Evolutionary conservation across 192 early-diverging fungal genomes (phyloP).

Genomic region (Coemansia sp.): DNA sequence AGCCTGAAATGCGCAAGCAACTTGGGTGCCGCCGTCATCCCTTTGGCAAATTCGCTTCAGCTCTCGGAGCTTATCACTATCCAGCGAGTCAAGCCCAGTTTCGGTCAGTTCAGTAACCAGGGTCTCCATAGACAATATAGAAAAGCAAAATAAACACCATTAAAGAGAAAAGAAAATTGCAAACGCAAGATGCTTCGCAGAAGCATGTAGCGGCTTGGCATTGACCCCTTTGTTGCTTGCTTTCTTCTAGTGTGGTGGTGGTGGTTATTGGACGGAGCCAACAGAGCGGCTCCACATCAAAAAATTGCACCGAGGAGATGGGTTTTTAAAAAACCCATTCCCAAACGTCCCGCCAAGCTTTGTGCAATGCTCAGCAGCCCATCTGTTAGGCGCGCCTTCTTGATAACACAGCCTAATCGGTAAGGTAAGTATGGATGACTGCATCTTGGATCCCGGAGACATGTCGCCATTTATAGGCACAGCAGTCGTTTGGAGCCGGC

Average conservation of each 20-base stretch:
- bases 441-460: slow-evolving; percentile 3
- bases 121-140: slow-evolving; percentile 8
- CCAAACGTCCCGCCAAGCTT: slow-evolving; percentile 33
- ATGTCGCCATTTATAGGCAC: slow-evolving; percentile 10
- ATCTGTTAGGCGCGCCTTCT: slow-evolving; percentile 20
- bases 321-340: slow-evolving; percentile 33
- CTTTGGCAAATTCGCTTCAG: slow-evolving; percentile 25
- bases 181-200: too few species aligned
- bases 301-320: slow-evolving; percentile 38
- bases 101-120: slow-evolving; percentile 30
- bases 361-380: slow-evolving; percentile 42
- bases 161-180: too few species aligned
- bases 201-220: too few species aligned
- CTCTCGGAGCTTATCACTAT: slow-evolving; percentile 10
- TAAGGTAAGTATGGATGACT: slow-evolving; percentile 38
- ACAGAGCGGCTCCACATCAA: slow-evolving; percentile 39
- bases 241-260: slow-evolving; percentile 9
- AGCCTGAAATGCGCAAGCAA: neutral
- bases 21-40: neutral
- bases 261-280: slow-evolving; percentile 33
- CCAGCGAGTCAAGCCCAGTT: slow-evolving; percentile 12
- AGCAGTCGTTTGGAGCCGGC: neutral
- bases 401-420: slow-evolving; percentile 24
- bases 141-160: too few species aligned
- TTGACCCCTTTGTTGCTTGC: too few species aligned